A percentile compares a stretch with the other conserved stretches of the same genome.
phyloP scores from a whole-genome alignment of 2,329 filamentous ascomycete genomes.

The Diaporthe sp. region DNA sequence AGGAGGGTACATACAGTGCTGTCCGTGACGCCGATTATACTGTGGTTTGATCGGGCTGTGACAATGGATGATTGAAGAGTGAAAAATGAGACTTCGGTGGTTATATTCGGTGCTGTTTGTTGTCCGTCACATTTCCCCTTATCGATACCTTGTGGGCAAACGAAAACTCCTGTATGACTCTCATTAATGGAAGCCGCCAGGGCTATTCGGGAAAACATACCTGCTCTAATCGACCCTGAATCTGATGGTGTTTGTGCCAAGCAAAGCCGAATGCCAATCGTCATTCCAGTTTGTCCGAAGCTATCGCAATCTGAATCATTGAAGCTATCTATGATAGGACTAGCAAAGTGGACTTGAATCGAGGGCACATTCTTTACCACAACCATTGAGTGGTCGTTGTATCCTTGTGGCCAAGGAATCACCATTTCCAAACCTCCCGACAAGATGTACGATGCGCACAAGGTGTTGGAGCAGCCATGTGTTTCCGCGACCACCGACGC shows the following conservation, averaged over 20 bases:
- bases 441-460: constrained; percentile 41
- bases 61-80: too few species aligned
- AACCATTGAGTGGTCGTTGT: constrained; percentile 36
- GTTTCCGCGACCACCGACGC: constrained; percentile 31
- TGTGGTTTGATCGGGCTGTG: too few species aligned
- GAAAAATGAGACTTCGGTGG: too few species aligned
- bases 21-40: too few species aligned
- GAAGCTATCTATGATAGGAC: neutral
- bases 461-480: neutral
- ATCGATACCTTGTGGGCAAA: too few species aligned
- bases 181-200: too few species aligned
- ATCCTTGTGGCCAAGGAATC: constrained; percentile 39
- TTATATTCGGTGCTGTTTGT: too few species aligned
- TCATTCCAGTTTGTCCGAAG: neutral
- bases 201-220: neutral
- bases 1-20: too few species aligned
- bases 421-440: constrained; percentile 40
- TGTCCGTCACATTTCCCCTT: too few species aligned
- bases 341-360: neutral
- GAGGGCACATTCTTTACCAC: neutral
- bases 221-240: neutral
- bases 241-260: neutral
- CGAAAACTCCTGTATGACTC: too few species aligned
- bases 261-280: neutral
- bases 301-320: neutral